Conservation (phyloP, 306 rosid genomes). For the Vigna hirtella region DNA sequence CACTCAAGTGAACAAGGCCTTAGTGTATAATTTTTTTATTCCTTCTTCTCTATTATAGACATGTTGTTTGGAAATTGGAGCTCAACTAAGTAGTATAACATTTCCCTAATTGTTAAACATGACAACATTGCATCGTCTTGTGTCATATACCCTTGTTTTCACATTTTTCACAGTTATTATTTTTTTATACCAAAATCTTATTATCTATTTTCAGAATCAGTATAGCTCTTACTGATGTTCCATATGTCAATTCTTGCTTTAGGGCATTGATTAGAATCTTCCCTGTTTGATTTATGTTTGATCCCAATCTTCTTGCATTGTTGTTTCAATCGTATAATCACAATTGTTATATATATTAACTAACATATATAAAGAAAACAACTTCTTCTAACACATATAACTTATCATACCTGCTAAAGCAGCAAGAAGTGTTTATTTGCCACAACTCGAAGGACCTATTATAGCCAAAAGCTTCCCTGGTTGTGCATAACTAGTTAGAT, state of each 20-base stretch:
- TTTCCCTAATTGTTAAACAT: conserved; percentile 54
- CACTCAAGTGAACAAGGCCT: no score
- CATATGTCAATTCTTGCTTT: neutral
- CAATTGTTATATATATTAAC: no score
- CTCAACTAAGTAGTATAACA: conserved; percentile 53
- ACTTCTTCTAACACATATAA: no score
- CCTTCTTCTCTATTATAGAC: conserved; percentile 54
- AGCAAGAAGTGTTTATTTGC: conserved; percentile 2
- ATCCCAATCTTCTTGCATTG: neutral
- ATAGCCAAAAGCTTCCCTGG: neutral
- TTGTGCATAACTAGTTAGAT: conserved; percentile 28
- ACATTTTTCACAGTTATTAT: neutral
- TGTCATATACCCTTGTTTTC: conserved; percentile 55
- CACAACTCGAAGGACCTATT: neutral
- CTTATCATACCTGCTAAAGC: neutral
- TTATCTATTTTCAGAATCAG: neutral
- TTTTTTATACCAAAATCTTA: neutral
- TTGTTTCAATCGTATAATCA: neutral
- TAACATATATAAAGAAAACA: no score
- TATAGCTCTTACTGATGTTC: neutral
- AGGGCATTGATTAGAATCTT: neutral
- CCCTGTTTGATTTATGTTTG: neutral
- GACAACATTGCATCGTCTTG: conserved; percentile 60
- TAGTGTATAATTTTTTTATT: conserved; percentile 53
- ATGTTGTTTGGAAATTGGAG: conserved; percentile 59